Percentiles rank a stretch among this genome's conserved stretches.
Conservation (phyloP, 2,329 filamentous ascomycete genomes). For the Didymella pomorum region DNA sequence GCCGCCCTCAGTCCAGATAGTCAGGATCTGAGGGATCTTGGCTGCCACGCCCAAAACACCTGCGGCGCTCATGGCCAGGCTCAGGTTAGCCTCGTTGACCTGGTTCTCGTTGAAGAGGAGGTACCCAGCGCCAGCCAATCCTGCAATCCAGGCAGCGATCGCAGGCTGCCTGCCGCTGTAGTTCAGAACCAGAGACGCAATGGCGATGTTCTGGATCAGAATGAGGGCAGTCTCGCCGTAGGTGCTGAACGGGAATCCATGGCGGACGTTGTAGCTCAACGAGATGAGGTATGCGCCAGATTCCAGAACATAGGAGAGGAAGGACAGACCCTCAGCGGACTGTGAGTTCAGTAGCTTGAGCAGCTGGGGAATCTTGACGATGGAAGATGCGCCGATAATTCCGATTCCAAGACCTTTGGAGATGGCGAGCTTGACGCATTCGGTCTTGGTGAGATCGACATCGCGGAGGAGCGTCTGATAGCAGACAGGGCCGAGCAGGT, state of each 20-base stretch:
- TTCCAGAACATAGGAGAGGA: slow-evolving; percentile 92
- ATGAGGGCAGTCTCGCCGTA: slow-evolving; percentile 96
- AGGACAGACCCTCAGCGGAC: slow-evolving; percentile 84
- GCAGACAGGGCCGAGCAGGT: slow-evolving; percentile 81
- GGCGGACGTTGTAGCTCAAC: slow-evolving; percentile 90
- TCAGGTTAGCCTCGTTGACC: slow-evolving; percentile 71
- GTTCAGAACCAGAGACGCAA: slow-evolving; percentile 84
- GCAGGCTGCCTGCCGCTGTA: slow-evolving; percentile 74
- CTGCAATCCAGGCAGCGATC: slow-evolving; percentile 81
- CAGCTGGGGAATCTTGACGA: slow-evolving; percentile 98
- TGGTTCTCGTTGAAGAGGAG: slow-evolving; percentile 73
- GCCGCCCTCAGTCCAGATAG: slow-evolving; percentile 83
- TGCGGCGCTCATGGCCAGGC: slow-evolving; percentile 82
- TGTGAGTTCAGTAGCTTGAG: slow-evolving; percentile 84
- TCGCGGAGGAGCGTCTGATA: slow-evolving; percentile 87
- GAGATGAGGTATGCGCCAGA: slow-evolving; percentile 86
- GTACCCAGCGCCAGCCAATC: slow-evolving; percentile 72
- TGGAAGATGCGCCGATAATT: slow-evolving; percentile 87
- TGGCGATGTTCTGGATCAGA: slow-evolving; percentile 88
- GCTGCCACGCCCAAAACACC: slow-evolving; percentile 84
- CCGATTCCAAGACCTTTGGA: slow-evolving; percentile 92
- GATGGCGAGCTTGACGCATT: slow-evolving; percentile 87
- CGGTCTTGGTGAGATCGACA: slow-evolving; percentile 77
- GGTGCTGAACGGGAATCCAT: slow-evolving; percentile 93
- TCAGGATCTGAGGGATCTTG: slow-evolving; percentile 92